These are phyloP conservation scores for Thielaviopsis euricoi DNA, from an alignment of 2,329 filamentous ascomycete species.

Conservation along the genomic window DNA sequence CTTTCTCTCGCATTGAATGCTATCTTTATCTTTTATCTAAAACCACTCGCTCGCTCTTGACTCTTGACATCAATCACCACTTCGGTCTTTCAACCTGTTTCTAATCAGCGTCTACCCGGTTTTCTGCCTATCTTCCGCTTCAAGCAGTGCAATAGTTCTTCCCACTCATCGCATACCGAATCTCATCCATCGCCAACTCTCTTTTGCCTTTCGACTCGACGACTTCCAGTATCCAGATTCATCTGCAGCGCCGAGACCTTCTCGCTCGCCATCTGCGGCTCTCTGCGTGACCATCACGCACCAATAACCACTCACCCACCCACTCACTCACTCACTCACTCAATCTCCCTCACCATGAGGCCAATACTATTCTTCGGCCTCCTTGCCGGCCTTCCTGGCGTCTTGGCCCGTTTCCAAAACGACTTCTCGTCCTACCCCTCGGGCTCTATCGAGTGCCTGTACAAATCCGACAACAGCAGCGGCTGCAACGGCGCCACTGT, in stretches of 20 bases:
- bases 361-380: slow-evolving; percentile 17
- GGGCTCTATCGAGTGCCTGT: slow-evolving; percentile 24
- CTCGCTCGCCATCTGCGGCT: background rate
- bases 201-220: background rate
- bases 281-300: background rate
- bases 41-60: background rate
- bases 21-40: background rate
- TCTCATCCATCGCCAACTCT: background rate
- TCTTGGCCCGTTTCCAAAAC: slow-evolving; percentile 16
- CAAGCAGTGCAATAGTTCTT: no score
- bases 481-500: slow-evolving; percentile 25
- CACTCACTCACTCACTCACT: background rate
- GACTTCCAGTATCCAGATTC: background rate
- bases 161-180: no score
- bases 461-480: slow-evolving; percentile 22
- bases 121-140: no score
- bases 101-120: no score
- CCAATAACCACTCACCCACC: background rate
- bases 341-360: slow-evolving; percentile 1
- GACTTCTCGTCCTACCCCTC: slow-evolving; percentile 22
- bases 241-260: background rate
- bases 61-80: slow-evolving; percentile 1
- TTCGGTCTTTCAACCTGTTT: background rate
- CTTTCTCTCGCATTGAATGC: background rate
- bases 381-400: slow-evolving; percentile 15